phyloP scores from a whole-genome alignment of 106 monocot genomes.

The Allium sativum region DNA sequence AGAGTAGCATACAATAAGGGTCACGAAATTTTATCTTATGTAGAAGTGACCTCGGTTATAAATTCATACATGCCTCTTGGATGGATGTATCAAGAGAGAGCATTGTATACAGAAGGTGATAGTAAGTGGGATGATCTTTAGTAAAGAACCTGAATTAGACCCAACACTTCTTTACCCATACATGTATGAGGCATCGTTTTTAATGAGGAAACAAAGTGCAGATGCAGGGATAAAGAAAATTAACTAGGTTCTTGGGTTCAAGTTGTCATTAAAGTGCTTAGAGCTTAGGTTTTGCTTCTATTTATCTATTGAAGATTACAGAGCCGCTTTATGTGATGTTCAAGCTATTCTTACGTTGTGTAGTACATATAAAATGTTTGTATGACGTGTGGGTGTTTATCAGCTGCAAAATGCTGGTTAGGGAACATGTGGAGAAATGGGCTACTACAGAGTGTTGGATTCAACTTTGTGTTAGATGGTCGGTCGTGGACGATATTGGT shows the following conservation, averaged over 20 bases:
- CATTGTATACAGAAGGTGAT: slow-evolving; percentile 61
- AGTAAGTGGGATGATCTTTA: slow-evolving; percentile 67
- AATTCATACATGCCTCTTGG: slow-evolving; percentile 58
- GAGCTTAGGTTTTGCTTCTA: slow-evolving; percentile 88
- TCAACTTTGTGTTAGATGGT: slow-evolving; percentile 93
- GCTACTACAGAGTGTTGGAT: slow-evolving; percentile 94
- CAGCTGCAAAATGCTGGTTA: slow-evolving; percentile 63
- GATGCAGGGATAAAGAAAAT: slow-evolving; percentile 65
- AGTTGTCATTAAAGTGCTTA: slow-evolving; percentile 73
- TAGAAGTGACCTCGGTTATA: slow-evolving; percentile 64
- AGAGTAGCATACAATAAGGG: slow-evolving; percentile 52
- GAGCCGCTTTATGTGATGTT: slow-evolving; percentile 63
- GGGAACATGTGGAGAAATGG: slow-evolving; percentile 84
- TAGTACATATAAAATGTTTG: slow-evolving; percentile 78
- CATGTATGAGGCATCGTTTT: slow-evolving; percentile 81
- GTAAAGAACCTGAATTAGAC: slow-evolving; percentile 79
- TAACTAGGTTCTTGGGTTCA: slow-evolving; percentile 83
- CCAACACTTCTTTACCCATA: slow-evolving; percentile 89
- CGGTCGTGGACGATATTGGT: slow-evolving; percentile 93
- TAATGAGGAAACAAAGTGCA: slow-evolving; percentile 74
- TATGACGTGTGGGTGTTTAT: slow-evolving; percentile 65
- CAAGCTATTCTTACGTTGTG: slow-evolving; percentile 86
- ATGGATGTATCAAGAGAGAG: slow-evolving; percentile 95
- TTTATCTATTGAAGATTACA: slow-evolving; percentile 79
- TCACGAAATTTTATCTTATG: slow-evolving; percentile 37